A percentile compares a stretch with the other conserved stretches of the same genome.
These are phyloP conservation scores for Xylaria acuta DNA, from an alignment of 495 filamentous ascomycete genomes.

Conservation along the genomic window DNA sequence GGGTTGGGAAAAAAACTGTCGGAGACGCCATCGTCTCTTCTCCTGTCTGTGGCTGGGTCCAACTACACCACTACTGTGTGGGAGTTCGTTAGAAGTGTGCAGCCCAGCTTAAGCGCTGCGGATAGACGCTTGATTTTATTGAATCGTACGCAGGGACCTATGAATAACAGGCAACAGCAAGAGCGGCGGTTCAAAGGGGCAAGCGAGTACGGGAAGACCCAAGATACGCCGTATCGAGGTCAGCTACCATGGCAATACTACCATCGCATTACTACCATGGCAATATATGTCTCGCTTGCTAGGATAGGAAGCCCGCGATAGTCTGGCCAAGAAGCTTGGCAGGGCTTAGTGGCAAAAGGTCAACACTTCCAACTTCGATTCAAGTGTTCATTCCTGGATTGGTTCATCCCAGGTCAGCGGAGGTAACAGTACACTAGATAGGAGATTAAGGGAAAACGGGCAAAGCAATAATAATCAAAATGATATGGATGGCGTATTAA, in stretches of 20 bases:
- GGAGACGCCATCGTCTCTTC: constrained; percentile 17
- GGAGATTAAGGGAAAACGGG: background rate
- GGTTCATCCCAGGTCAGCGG: background rate
- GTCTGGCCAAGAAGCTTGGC: constrained; percentile 10
- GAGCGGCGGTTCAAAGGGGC: background rate
- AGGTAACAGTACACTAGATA: background rate
- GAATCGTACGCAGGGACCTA: too few species aligned
- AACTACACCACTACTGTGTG: background rate
- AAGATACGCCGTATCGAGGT: background rate
- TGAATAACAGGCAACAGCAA: background rate
- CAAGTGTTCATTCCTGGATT: background rate
- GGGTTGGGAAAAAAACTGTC: background rate
- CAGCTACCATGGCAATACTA: background rate
- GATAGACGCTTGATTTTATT: background rate
- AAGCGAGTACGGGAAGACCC: too few species aligned
- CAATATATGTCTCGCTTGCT: background rate
- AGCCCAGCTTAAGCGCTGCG: background rate
- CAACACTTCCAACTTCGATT: background rate
- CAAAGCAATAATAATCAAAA: background rate
- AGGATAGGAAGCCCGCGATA: background rate
- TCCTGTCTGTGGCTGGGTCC: background rate
- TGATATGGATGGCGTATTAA: background rate
- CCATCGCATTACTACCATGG: too few species aligned
- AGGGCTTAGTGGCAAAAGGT: background rate
- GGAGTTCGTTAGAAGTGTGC: background rate